Evolutionary conservation across 1,139 yeast genomes (phyloP).

Genomic region (Yamadazyma jaroonii): DNA sequence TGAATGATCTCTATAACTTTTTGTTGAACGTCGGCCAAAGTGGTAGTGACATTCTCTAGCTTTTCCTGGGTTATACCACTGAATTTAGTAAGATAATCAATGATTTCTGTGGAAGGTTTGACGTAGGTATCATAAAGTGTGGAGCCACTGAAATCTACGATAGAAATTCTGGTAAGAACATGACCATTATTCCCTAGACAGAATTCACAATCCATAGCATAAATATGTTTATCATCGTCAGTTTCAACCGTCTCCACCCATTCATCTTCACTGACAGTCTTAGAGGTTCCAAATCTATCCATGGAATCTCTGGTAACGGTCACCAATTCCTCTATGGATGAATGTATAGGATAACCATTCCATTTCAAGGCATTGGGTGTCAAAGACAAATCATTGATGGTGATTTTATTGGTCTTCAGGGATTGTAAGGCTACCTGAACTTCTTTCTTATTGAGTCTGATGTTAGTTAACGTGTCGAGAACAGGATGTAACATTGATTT

Average conservation of each 20-base stretch:
- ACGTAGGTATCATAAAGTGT: constrained; percentile 71
- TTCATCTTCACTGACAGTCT: not conserved
- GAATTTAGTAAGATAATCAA: constrained; percentile 75
- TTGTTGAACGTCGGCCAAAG: constrained; percentile 64
- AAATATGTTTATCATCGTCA: constrained; percentile 59
- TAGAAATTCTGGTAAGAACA: constrained; percentile 75
- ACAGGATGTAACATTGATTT: constrained; percentile 55
- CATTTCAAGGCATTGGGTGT: constrained; percentile 41
- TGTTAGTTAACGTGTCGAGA: constrained; percentile 51
- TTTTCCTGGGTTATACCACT: constrained; percentile 83
- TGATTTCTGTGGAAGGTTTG: constrained; percentile 69
- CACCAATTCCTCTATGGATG: constrained; percentile 2
- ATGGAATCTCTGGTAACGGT: not conserved
- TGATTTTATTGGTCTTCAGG: constrained; percentile 38
- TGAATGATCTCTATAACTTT: constrained; percentile 42
- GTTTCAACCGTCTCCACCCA: constrained; percentile 63
- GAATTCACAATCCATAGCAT: constrained; percentile 93
- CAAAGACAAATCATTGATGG: constrained; percentile 54
- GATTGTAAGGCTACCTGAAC: constrained; percentile 32
- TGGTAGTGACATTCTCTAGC: constrained; percentile 60
- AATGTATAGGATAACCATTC: constrained; percentile 61
- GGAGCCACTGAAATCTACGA: constrained; percentile 61
- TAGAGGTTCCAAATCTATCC: not conserved
- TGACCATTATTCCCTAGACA: constrained; percentile 60
- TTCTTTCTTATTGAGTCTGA: constrained; percentile 56